Evolutionary conservation across 345 rosid genomes (phyloP), one percentile per base, ranked within the genome.

Genomic region (Corymbia maculata): DNA sequence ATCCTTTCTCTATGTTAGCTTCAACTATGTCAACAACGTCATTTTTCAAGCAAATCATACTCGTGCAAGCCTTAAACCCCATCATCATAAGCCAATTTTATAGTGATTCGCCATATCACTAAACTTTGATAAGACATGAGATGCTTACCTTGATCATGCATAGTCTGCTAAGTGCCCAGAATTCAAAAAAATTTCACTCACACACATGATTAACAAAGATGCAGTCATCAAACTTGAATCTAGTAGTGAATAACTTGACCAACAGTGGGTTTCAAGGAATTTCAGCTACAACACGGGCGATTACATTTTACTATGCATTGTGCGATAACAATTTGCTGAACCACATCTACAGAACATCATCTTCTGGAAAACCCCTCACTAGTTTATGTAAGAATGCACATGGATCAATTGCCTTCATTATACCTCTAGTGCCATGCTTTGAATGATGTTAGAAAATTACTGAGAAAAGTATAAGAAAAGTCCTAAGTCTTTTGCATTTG

Each of bases 41-140:
- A 32, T 32, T 5, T 92, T 55, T 89, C 3, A 42, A 90, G 28
- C 32, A 87, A 17, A 92, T 92, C 50, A 47, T 7, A 49, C 80
- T 90, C 6, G n/a, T 47, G 12, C 53, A 44, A 11, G 36, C 87
- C 21, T 85, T 44, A n/a, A 89, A 88, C 32, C 91, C 93, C 52
- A 89, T 90, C 59, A 42, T 90, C 52, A 89, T 90, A 47, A 84
- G 88, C 47, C 89, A 92, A 79, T 57, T 11, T 16, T 92, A 88
- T n/a, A 80, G 88, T 11, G 89, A 88, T 19, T 3, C 13, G 22
- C 51, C 32, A 4, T 64, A 32, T 79, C 52, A 16, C 57, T n/a
- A 2, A 36, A 86, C 45, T 61, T 42, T 5, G 2, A 52, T 16
- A 86, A 28, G 11, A 32, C 45, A 32, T 8, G 79, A 30, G 79